phyloP scores from a whole-genome alignment of 768 basidiomycete genomes.

The Pleurotus cornucopiae region DNA sequence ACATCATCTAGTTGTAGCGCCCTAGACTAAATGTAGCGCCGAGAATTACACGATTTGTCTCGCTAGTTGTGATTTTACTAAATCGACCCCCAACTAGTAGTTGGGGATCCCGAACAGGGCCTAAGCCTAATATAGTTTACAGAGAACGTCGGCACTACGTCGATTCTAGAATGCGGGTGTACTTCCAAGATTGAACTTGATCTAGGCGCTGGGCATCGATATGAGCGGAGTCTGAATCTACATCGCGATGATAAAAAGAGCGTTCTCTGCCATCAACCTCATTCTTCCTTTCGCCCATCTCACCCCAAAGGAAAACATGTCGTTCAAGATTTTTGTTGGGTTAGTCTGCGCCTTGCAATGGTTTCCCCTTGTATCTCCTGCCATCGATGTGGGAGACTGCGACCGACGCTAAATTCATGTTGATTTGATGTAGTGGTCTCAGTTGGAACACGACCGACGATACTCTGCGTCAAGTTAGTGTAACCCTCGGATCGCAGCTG shows the following conservation, averaged over 20 bases:
- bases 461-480: conserved; percentile 80
- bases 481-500: conserved; percentile 22
- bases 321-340: conserved; percentile 91
- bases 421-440: conserved; percentile 69
- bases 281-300: conserved; percentile 44
- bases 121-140: too few relatives aligned
- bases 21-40: too few relatives aligned
- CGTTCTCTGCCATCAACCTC: conserved; percentile 19
- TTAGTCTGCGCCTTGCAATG: conserved; percentile 65
- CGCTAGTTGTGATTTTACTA: too few relatives aligned
- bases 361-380: conserved; percentile 43
- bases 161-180: too few relatives aligned
- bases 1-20: too few relatives aligned
- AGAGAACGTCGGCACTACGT: too few relatives aligned
- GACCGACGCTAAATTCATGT: conserved; percentile 55
- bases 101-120: too few relatives aligned
- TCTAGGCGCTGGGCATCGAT: too few relatives aligned
- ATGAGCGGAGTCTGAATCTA: conserved; percentile 46
- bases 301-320: conserved; percentile 48
- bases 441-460: conserved; percentile 98
- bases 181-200: too few relatives aligned
- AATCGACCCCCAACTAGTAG: too few relatives aligned
- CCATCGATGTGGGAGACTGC: conserved; percentile 38
- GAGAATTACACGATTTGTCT: too few relatives aligned
- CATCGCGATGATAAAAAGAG: conserved; percentile 35